Conservation (phyloP, 805 yeast species). For the Metschnikowia lachancei region DNA sequence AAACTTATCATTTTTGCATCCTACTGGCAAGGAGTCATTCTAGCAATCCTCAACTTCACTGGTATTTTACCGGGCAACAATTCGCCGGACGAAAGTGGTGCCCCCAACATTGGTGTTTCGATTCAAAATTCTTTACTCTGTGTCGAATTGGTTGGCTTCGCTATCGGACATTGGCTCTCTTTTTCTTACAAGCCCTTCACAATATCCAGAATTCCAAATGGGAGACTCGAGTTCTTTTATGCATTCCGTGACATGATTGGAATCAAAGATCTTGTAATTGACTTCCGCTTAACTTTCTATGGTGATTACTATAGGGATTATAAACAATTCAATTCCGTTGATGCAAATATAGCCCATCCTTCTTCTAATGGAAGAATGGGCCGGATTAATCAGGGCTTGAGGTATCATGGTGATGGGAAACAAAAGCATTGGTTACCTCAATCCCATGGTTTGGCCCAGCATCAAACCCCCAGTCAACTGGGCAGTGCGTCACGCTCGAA, state of each 20-base stretch:
- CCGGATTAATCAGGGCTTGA: constrained; percentile 75
- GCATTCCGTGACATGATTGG: constrained; percentile 81
- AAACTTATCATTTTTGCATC: constrained; percentile 93
- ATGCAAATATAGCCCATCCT: constrained; percentile 66
- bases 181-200: constrained; percentile 77
- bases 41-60: constrained; percentile 51
- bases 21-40: constrained; percentile 88
- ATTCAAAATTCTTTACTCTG: constrained; percentile 80
- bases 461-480: constrained; percentile 3
- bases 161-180: constrained; percentile 84
- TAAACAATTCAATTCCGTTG: constrained; percentile 78
- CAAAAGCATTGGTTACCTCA: constrained; percentile 74
- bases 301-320: constrained; percentile 74
- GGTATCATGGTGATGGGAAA: constrained; percentile 77
- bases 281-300: constrained; percentile 66
- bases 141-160: constrained; percentile 79
- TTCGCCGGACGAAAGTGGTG: constrained; percentile 24
- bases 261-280: constrained; percentile 71
- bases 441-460: constrained; percentile 13
- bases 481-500: constrained; percentile 9
- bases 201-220: constrained; percentile 58
- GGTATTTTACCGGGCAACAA: constrained; percentile 41
- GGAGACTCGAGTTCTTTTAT: constrained; percentile 55
- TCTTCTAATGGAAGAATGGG: constrained; percentile 60
- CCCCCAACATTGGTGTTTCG: constrained; percentile 48